A percentile compares a stretch with the other conserved stretches of the same genome.
phyloP scores from a whole-genome alignment of 305 asterid genomes.

The Solanum hybrid region DNA sequence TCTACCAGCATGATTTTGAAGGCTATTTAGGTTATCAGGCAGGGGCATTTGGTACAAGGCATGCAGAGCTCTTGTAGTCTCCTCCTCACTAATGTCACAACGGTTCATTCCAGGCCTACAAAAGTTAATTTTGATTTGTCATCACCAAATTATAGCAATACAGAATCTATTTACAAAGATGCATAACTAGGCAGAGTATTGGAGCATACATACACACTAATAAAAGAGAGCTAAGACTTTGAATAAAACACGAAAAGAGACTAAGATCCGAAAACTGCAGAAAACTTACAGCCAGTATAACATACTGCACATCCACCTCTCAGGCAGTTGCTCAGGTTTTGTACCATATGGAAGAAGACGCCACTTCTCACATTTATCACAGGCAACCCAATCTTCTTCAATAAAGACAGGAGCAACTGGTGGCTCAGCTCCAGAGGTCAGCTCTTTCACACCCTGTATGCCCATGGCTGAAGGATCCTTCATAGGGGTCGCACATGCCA shows the following conservation, averaged over 20 bases:
- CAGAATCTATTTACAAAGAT: neutral
- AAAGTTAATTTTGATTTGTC: slow-evolving; percentile 5
- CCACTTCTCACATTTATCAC: slow-evolving; percentile 76
- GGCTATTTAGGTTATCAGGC: slow-evolving; percentile 31
- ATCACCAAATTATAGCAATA: slow-evolving; percentile 7
- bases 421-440: slow-evolving; percentile 24
- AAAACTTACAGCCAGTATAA: slow-evolving; percentile 88
- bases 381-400: slow-evolving; percentile 67
- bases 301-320: slow-evolving; percentile 82
- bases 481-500: slow-evolving; percentile 18
- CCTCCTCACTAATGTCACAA: slow-evolving; percentile 63
- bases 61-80: slow-evolving; percentile 53
- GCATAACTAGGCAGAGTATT: neutral
- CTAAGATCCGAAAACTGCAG: neutral
- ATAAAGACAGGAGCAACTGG: slow-evolving; percentile 35
- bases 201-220: neutral
- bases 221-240: neutral
- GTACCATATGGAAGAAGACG: slow-evolving; percentile 73
- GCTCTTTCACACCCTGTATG: slow-evolving; percentile 27
- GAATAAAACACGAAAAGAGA: neutral
- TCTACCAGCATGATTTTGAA: slow-evolving; percentile 10
- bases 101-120: slow-evolving; percentile 80
- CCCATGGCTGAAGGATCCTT: slow-evolving; percentile 35
- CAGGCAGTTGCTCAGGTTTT: slow-evolving; percentile 49
- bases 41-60: slow-evolving; percentile 33